Conservation (phyloP, 192 early-diverging fungal genomes). For the Backusella macrospora region DNA sequence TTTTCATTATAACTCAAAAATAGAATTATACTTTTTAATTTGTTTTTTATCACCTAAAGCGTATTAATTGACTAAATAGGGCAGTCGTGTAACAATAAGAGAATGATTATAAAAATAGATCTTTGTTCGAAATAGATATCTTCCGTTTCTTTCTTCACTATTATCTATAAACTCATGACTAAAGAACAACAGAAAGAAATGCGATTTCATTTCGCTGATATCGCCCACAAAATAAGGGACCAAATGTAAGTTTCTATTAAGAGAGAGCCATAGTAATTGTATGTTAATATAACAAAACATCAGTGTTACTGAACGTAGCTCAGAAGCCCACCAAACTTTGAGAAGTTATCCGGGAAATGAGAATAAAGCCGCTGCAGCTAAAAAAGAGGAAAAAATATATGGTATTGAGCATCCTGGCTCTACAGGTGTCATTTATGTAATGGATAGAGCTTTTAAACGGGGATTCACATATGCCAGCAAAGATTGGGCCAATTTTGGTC, state of each 20-base stretch:
- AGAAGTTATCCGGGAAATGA: slow-evolving; percentile 43
- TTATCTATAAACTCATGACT: not conserved
- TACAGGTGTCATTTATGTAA: slow-evolving; percentile 57
- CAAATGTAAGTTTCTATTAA: not conserved
- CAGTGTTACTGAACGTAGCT: slow-evolving; percentile 22
- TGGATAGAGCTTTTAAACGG: slow-evolving; percentile 47
- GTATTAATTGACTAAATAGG: slow-evolving; percentile 11
- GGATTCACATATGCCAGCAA: slow-evolving; percentile 47
- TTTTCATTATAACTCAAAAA: not conserved
- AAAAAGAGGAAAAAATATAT: slow-evolving; percentile 27
- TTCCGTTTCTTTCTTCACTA: not conserved
- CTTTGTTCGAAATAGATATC: not conserved
- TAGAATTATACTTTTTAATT: not conserved
- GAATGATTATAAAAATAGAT: slow-evolving; percentile 1
- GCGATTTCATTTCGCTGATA: slow-evolving; percentile 4
- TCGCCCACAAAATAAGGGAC: not conserved
- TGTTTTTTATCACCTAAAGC: not conserved
- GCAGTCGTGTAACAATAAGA: not conserved
- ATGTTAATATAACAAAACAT: not conserved
- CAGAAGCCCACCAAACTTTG: slow-evolving; percentile 45
- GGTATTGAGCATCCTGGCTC: slow-evolving; percentile 45
- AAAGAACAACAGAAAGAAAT: not conserved
- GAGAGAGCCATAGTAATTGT: not conserved
- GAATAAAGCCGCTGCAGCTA: slow-evolving; percentile 23
- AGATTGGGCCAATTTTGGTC: slow-evolving; percentile 42